Base-by-base conservation (phyloP, 495 filamentous ascomycete genomes). In the Penicillium ucsense region DNA sequence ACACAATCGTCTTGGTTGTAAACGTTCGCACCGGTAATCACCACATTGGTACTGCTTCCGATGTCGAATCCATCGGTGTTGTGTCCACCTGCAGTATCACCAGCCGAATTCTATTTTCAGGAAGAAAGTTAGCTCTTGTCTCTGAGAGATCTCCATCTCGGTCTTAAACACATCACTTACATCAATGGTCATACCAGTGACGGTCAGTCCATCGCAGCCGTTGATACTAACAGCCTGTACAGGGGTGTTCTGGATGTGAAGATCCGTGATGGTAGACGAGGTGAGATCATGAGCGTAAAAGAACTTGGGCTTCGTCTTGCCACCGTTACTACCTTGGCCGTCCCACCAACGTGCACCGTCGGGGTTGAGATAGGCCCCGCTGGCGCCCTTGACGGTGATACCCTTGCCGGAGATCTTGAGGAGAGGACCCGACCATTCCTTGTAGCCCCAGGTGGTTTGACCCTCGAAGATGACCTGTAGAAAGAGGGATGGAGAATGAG, bases 31-130 rank as follows among this genome's bases (percentile, higher is more conserved):
- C 70, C 68, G 9, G 62, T 66, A 50, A 85, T 83, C 28, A 64
- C 72, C n/a, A 83, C 65, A n/a, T 70, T 64, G 28, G 63, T 68
- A 4, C 67, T 73, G 2, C 52, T 55, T 6, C 80, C 74, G 49
- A 86, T 68, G 49, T 85, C 82, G 56, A 85, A 86, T 4, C 70
- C 82, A 52, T 86, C 82, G 3, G 83, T 84, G 62, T 85, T 86
- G 49, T 81, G 76, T 6, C 75, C 81, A 8, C 63, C 60, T 10
- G 51, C 51, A 4, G 40, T 51, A 43, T 79, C 73, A 20, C 80
- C 82, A 11, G 65, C 80, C 4, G 66, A 65, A 63, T 82, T 80
- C 50, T 37, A 5, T 10, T 37, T 3, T 4, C 11, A 37, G 12
- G 4, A 5, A 10, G 3, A 4, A 4, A n/a, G 12, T 37, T 10